Conservation (phyloP, 2,329 filamentous ascomycete species). For the Botrytis deweyae region DNA sequence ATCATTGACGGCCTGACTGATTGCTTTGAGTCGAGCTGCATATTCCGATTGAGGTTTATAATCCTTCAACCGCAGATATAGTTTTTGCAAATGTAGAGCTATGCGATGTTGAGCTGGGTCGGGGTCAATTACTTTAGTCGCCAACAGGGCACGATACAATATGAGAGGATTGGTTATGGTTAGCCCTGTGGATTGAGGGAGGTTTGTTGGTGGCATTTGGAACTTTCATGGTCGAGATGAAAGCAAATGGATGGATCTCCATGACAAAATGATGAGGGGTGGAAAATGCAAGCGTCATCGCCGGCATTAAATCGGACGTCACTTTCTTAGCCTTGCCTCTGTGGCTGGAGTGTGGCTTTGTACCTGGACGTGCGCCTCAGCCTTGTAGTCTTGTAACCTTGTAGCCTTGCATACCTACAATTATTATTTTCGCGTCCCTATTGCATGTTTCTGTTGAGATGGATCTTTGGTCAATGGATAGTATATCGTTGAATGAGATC, state of each 20-base stretch:
- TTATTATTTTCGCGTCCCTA: neutral
- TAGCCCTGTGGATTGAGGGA: conserved; percentile 46
- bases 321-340: neutral
- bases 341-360: neutral
- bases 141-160: conserved; percentile 70
- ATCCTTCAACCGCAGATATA: conserved; percentile 74
- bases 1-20: conserved; percentile 48
- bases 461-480: neutral
- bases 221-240: conserved; percentile 17
- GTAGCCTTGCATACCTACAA: neutral
- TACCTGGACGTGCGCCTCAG: neutral
- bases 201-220: conserved; percentile 39
- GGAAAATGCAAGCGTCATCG: conserved; percentile 18
- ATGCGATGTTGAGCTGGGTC: conserved; percentile 72
- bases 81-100: conserved; percentile 72
- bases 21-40: conserved; percentile 59
- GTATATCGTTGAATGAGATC: neutral
- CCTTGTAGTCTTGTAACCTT: neutral
- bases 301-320: conserved; percentile 10
- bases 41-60: conserved; percentile 74
- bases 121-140: conserved; percentile 60
- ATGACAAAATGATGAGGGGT: neutral
- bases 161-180: conserved; percentile 71
- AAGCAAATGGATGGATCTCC: neutral
- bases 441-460: neutral